Evolutionary conservation across 208 protist genomes (phyloP).

Genomic region (Tetramitus jugosus): DNA sequence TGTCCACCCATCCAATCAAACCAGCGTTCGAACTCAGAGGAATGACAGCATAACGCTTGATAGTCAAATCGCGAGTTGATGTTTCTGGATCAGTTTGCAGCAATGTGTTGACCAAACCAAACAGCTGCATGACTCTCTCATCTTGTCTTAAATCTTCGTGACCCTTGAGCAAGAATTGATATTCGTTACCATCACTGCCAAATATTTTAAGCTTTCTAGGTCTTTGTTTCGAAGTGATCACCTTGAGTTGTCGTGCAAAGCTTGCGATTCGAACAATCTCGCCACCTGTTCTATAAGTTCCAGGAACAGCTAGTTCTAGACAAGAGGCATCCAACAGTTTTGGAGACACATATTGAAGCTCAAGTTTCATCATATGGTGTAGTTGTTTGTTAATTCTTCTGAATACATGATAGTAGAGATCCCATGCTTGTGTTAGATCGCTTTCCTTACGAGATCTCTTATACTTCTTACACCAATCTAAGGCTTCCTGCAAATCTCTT

Average conservation of each 20-base stretch:
- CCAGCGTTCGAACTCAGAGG: constrained; percentile 98
- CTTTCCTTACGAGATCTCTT: constrained; percentile 56
- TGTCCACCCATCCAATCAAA: constrained; percentile 96
- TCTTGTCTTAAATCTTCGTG: constrained; percentile 97
- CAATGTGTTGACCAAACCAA: constrained; percentile 97
- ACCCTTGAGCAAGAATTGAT: constrained; percentile 97
- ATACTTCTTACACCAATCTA: constrained; percentile 60
- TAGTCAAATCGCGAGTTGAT: constrained; percentile 69
- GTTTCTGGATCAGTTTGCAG: constrained; percentile 74
- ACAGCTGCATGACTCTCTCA: constrained; percentile 99
- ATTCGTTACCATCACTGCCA: constrained; percentile 85
- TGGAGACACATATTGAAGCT: constrained; percentile 92
- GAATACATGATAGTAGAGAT: constrained; percentile 86
- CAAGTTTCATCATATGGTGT: constrained; percentile 80
- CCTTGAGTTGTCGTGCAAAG: constrained; percentile 79
- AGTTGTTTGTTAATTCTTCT: constrained; percentile 89
- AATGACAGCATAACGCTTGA: constrained; percentile 93
- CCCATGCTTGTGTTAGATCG: constrained; percentile 90
- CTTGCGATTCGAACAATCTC: constrained; percentile 81
- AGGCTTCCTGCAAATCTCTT: constrained; percentile 63
- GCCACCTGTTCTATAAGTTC: constrained; percentile 79
- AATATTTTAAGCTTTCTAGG: constrained; percentile 92
- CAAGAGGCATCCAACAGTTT: constrained; percentile 77
- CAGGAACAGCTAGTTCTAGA: constrained; percentile 93
- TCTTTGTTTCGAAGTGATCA: constrained; percentile 98